Evolutionary conservation across 192 early-diverging fungal species (phyloP), one percentile per base, ranked within the genome.

Genomic region (Coemansia sp.): DNA sequence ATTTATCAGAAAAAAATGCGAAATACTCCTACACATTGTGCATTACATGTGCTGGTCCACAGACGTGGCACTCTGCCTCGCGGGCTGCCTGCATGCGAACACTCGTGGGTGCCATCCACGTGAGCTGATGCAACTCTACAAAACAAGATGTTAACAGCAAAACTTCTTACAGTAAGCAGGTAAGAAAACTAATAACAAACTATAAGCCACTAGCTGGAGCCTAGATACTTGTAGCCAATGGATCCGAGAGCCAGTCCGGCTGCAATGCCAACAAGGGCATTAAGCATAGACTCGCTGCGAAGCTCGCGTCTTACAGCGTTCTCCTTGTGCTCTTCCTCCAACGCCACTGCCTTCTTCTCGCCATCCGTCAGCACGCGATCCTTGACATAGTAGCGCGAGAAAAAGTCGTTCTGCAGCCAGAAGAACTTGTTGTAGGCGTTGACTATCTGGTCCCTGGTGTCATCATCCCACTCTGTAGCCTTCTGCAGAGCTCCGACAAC

Each of bases 321-420:
- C 58, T 64, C 53, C 65, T 71, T 51, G 18, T 25, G 51, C 53
- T 50, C 64, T 58, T 78, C 54, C 9, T 58, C 54, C 0, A n/a
- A 59, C 3, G 34, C 56, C 9, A 83, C 69, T 5, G 71, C 81
- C 0, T 41, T 62, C 47, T 64, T 65, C 44, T 69, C 69, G 56
- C 71, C 58, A 23, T 72, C 68, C 1, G 64, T 52, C n/a, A 74
- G 58, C 28, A 73, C 73, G 8, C 86, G 81, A 22, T 91, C 88
- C 48, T 78, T 82, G 54, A 87, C 83, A 48, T 93, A 92, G 56
- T 88, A 92, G 69, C 83, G 83, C 27, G 85, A 83, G 76, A 92
- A 93, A 57, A 90, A 78, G 64, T 93, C 92, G 63, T 88, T 93
- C 80, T 93, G 92, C 51, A 93, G 81, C 92, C 92, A 93, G 30